Conservation (phyloP, 108 stramenopile genomes). For the Nitzschia putrida region DNA sequence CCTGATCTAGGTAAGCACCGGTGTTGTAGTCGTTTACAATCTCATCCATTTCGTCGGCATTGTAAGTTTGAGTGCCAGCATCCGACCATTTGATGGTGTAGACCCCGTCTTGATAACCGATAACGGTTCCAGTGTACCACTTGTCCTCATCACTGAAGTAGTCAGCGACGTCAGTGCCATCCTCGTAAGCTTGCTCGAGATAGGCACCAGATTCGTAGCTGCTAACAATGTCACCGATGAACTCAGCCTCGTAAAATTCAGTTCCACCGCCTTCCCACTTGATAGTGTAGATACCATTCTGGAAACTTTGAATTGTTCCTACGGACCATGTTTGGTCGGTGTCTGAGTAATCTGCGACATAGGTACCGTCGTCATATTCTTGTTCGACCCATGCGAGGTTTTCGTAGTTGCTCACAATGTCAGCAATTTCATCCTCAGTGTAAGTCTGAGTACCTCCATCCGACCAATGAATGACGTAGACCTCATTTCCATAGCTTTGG, state of each 20-base stretch:
- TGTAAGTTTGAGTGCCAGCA: not conserved
- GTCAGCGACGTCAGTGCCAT: not conserved
- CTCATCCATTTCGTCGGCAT: not conserved
- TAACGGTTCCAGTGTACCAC: slow-evolving; percentile 11
- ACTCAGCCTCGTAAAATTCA: not conserved
- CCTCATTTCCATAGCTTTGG: not conserved
- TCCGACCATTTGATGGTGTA: slow-evolving; percentile 18
- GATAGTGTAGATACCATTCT: slow-evolving; percentile 17
- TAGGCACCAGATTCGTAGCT: not conserved
- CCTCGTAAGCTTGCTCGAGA: not conserved
- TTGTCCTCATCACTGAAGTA: not conserved
- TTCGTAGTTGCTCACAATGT: not conserved
- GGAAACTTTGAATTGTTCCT: slow-evolving; percentile 1
- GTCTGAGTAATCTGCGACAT: not conserved
- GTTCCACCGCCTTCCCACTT: not conserved
- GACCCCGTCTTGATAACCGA: not conserved
- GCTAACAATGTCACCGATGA: not conserved
- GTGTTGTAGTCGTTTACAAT: not conserved
- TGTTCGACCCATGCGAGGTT: not conserved
- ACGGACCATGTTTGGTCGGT: not conserved
- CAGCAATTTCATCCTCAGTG: not conserved
- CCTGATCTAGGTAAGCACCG: not conserved
- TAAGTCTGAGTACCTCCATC: not conserved
- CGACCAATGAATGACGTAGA: not conserved
- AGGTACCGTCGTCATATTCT: not conserved